Base-by-base conservation (phyloP, 805 yeast genomes). In the Yarrowia divulgata region DNA sequence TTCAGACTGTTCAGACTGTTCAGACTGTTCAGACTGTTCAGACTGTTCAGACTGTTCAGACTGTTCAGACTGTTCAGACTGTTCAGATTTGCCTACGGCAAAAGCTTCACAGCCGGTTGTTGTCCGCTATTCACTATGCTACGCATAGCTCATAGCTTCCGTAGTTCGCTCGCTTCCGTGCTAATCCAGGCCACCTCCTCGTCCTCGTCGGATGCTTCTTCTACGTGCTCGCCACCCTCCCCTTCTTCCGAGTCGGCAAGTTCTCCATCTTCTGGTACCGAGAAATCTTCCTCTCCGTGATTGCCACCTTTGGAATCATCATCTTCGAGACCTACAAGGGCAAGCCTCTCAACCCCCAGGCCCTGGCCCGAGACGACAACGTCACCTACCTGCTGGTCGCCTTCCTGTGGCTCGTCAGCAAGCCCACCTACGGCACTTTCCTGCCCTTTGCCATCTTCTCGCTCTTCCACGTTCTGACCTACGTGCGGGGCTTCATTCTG, bases 371-470 rank as follows among this genome's bases (percentile, higher is more conserved):
- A 9, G 89, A 91, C 77, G 95, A 90, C 75, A 90, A 90, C 76
- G 81, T 85, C 69, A 94, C 91, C 73, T 93, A 93, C 79, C 82
- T 90, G 67, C 77, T 82, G 50, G 79, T 88, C 70, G 87, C 88
- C 62, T 72, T 84, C 71, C 81, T 81, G 52, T 86, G 87, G 87
- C 79, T 84, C 75, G 76, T 88, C 70, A 84, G 92, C 73, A 87
- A 89, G 58, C 85, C 84, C 70, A 85, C 85, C 71, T 78, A 85
- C 42, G 76, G 90, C 69, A 84, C 97, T 1, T 80, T 89, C 71
- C 77, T 88, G 32, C 97, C 98, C 69, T 92, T 90, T 76, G 81
- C 86, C 57, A 81, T 90, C 69, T 93, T 90, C 78, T 89, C 97
- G 8, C 76, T 88, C 19, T 93, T 94, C 86, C 98, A 93, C 77